A percentile compares a stretch with the other conserved stretches of the same genome.
Conservation (phyloP, 352 stramenopile species). For the Pythium dissotocum region DNA sequence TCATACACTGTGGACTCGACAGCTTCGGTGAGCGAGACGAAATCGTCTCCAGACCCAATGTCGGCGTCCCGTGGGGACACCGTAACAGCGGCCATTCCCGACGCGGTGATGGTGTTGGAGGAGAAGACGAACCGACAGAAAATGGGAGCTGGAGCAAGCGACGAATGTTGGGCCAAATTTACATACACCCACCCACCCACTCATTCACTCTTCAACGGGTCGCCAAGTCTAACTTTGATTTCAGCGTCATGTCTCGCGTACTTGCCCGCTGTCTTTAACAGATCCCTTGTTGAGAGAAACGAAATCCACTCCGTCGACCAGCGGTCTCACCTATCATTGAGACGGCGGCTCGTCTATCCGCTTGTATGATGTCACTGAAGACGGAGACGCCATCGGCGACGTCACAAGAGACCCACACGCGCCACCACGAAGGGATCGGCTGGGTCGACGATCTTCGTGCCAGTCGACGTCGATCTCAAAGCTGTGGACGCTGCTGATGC, state of each 20-base stretch:
- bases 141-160: background rate
- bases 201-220: background rate
- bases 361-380: background rate
- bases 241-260: too few relatives aligned
- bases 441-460: background rate
- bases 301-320: too few relatives aligned
- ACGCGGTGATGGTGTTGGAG: background rate
- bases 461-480: constrained; percentile 3
- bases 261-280: too few relatives aligned
- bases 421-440: background rate
- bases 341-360: background rate
- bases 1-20: constrained; percentile 18
- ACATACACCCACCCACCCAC: background rate
- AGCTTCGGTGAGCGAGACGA: background rate
- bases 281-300: too few relatives aligned
- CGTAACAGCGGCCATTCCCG: too few relatives aligned
- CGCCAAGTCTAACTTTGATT: background rate
- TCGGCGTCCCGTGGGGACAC: background rate
- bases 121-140: background rate
- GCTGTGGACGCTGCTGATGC: background rate
- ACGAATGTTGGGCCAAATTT: background rate
- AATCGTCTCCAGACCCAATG: background rate
- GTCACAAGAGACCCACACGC: background rate
- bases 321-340: background rate
- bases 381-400: background rate